Base-by-base conservation (phyloP, 2,329 filamentous ascomycete species). In the Malbranchea zuffiana region DNA sequence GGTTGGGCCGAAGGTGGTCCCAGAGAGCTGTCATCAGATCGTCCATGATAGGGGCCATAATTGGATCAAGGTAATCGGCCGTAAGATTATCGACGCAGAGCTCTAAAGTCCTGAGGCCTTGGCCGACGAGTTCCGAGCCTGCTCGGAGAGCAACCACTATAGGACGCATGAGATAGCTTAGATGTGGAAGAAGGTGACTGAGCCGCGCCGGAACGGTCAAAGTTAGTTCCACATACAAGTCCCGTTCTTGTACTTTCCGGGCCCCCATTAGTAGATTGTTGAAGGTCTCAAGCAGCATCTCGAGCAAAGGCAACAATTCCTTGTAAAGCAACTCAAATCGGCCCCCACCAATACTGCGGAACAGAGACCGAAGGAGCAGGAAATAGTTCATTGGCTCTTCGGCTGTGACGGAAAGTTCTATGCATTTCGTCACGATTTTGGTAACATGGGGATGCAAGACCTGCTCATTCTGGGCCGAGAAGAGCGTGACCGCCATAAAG, bases 351-450 rank as follows among this genome's bases (percentile, higher is more conserved):
- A 99, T 99, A 55, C 88, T 96, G 39, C 90, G 69, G 59, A 99
- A 99, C 1, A 99, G 67, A 0, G 87, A 95, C 21, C 90, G 74
- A 25, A 99, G 68, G 1, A 99, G 72, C 7, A 95, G 70, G 61
- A 98, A 99, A 62, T 98, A 98, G 59, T 99, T 98, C 74, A 95
- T 94, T 0, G 92, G 92, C 55, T 96, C 88, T 51, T 95, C 86
- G 0, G 90, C 92, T 40, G 82, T 92, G 5, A 90, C 93, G 1
- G 88, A 95, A 24, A 96, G 68, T 60, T 96, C 85, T 44, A 99
- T 95, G 6, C 88, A 96, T 60, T 93, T 87, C 8, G 88, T 95
- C 43, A 98, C 85, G 46, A 99, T 93, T 55, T 92, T 92, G 37
- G 92, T 87, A 34, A 98, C 88, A 57, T 98, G 90, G 0, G 92